Evolutionary conservation across 2,329 filamentous ascomycete genomes (phyloP).

Genomic region (Sordariomycetes sp.): DNA sequence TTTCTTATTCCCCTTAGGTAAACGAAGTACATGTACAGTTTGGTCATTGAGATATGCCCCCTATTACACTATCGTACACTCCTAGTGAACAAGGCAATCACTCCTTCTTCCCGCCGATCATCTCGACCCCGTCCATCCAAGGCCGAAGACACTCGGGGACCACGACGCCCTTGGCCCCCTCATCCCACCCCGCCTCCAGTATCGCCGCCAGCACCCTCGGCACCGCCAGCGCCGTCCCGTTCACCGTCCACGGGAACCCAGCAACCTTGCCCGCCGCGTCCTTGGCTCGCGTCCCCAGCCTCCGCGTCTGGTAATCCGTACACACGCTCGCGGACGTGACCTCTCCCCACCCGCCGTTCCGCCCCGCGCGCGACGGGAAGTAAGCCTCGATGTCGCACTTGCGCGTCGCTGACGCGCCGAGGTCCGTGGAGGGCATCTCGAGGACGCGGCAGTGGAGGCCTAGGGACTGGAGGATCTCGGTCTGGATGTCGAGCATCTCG

Average conservation of each 20-base stretch:
- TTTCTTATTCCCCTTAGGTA: not conserved
- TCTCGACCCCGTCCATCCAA: conserved; percentile 70
- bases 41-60: not conserved
- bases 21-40: not conserved
- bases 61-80: not conserved
- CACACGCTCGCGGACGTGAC: conserved; percentile 84
- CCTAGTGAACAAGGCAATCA: not conserved
- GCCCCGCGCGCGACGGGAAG: conserved; percentile 61
- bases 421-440: conserved; percentile 81
- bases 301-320: conserved; percentile 83
- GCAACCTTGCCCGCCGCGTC: not conserved
- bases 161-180: conserved; percentile 48
- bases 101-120: conserved; percentile 30
- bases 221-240: conserved; percentile 86
- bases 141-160: conserved; percentile 69
- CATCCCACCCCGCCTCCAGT: conserved; percentile 83
- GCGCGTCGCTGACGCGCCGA: conserved; percentile 74
- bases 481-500: conserved; percentile 80
- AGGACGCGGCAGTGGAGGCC: conserved; percentile 77
- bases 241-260: conserved; percentile 80
- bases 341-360: conserved; percentile 67
- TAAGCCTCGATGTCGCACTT: conserved; percentile 92
- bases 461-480: conserved; percentile 64
- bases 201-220: conserved; percentile 81
- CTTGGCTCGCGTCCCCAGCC: conserved; percentile 61